Percentiles rank a stretch among this genome's conserved stretches.
Evolutionary conservation across 2,329 filamentous ascomycete genomes (phyloP).

Genomic region (Xylariaceae sp.): DNA sequence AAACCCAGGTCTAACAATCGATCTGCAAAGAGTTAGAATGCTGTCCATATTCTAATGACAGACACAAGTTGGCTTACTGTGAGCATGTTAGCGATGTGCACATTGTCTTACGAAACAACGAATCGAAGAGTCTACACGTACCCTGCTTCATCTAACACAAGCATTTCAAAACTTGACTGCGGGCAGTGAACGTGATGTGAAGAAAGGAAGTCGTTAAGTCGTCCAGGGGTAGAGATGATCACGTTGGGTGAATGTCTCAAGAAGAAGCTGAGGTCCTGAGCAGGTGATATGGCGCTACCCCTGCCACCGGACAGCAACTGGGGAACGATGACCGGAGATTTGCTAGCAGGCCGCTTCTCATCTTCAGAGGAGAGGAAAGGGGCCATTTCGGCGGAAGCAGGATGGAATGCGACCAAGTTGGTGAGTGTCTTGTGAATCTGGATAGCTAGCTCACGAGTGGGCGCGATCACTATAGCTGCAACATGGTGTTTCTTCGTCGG

Average conservation of each 20-base stretch:
- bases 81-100: conserved; percentile 2
- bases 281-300: conserved; percentile 60
- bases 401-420: conserved; percentile 76
- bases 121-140: conserved; percentile 5
- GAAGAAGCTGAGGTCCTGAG: conserved; percentile 82
- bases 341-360: conserved; percentile 48
- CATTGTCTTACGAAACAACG: neutral
- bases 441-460: conserved; percentile 83
- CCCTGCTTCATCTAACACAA: conserved; percentile 83
- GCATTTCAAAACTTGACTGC: conserved; percentile 82
- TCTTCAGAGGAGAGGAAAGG: conserved; percentile 48
- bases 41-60: too few relatives aligned
- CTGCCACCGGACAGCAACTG: conserved; percentile 79
- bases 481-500: conserved; percentile 86
- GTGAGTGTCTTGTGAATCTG: conserved; percentile 82
- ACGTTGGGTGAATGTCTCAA: conserved; percentile 81
- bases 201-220: conserved; percentile 78
- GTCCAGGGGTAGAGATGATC: conserved; percentile 83
- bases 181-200: conserved; percentile 84
- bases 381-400: conserved; percentile 64
- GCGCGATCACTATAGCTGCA: conserved; percentile 84
- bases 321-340: conserved; percentile 60
- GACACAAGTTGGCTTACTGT: conserved; percentile 8
- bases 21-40: conserved; percentile 42
- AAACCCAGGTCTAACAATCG: conserved; percentile 89